phyloP scores from a whole-genome alignment of 2,329 filamentous ascomycete genomes.

The Byssochlamys sp. region DNA sequence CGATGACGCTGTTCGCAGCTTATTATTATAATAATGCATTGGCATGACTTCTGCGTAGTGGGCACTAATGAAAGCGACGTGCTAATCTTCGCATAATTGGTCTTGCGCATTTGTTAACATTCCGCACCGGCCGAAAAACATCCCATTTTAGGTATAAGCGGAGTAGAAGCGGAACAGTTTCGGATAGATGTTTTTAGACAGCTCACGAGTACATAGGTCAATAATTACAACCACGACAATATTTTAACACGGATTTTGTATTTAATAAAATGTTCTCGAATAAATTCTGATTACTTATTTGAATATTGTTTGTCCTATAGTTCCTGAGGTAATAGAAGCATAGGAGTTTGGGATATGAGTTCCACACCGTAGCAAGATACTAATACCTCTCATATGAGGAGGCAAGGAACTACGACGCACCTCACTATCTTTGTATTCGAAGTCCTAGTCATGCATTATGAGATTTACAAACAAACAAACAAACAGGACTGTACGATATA shows the following conservation, averaged over 20 bases:
- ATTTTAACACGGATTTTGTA: background rate
- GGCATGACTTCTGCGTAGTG: too few species aligned
- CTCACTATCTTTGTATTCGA: too few species aligned
- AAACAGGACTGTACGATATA: background rate
- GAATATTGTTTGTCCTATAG: background rate
- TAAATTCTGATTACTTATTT: background rate
- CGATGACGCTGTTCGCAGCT: too few species aligned
- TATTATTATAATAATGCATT: too few species aligned
- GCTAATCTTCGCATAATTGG: background rate
- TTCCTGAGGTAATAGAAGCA: too few species aligned
- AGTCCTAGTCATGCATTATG: background rate
- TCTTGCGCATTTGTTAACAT: background rate
- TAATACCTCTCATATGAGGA: too few species aligned
- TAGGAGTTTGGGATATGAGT: too few species aligned
- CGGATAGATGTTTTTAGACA: background rate
- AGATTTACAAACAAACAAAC: background rate
- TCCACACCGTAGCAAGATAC: too few species aligned
- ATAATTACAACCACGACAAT: background rate
- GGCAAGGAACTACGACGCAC: too few species aligned
- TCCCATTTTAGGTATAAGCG: background rate
- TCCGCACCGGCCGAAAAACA: background rate
- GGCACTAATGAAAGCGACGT: too few species aligned
- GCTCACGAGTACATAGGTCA: background rate
- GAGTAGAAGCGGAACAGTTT: background rate
- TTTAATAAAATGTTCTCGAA: background rate